Evolutionary conservation across 148 eudicot species (phyloP), one percentile per base, ranked within the genome.

Genomic region (Rheum nobile): DNA sequence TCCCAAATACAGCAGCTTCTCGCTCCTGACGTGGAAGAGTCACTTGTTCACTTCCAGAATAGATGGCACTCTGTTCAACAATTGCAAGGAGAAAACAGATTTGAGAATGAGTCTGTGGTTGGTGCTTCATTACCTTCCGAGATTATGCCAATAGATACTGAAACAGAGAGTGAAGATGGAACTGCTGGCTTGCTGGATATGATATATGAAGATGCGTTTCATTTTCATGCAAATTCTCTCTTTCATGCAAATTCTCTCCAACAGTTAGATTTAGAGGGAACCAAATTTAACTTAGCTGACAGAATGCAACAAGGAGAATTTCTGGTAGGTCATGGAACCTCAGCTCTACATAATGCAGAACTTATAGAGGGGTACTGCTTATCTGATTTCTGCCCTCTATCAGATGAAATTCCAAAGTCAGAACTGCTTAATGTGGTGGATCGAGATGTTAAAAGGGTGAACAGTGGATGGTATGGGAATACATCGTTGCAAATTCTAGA

Each of bases 1-100:
- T 81, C 87, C 78, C 99, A 95, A 79, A 83, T 95, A 75, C 99
- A 95, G 86, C 90, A 86, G 80, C 89, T 95, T 42, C 87, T 88
- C 76, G 96, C 96, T 59, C 99, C 97, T 79, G 97, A 92, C 80
- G 72, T 95, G 75, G 92, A 85, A 80, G 98, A 95, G 76, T 85
- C 91, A 2, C 73, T 83, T 71, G 84, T 87, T 54, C 93, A 95
- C 83, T 90, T 95, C 83, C 93, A 95, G 80, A 90, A 80, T 80
- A 85, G 98, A 83, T 91, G 98, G 98, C 85, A 89, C 80, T 79
- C 77, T 82, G 76, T 81, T 32, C 90, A 87, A 82, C 84, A 84
- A 79, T 83, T 71, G 31, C 88, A 78, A 75, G 88, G 80, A 68
- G 77, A 43, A 75, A 84, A 84, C 46, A 83, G 46, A 65, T 28